phyloP scores from a whole-genome alignment of 1,284 basidiomycete genomes.

The Grifola frondosa region DNA sequence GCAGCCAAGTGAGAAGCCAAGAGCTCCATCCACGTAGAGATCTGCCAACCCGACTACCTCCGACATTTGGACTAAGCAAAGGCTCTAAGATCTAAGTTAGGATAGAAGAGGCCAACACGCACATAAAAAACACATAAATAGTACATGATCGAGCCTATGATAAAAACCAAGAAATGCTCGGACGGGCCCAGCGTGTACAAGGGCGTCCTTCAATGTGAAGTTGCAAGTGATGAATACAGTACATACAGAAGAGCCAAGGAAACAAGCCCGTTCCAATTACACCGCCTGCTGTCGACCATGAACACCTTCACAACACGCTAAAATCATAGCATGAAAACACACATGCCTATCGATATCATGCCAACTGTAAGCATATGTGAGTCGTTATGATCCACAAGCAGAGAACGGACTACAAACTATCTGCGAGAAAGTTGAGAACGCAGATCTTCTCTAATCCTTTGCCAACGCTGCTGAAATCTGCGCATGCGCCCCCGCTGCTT shows the following conservation, averaged over 20 bases:
- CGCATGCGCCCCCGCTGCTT: constrained; percentile 23
- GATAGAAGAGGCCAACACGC: not conserved
- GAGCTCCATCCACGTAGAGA: constrained; percentile 30
- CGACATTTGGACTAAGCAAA: constrained; percentile 69
- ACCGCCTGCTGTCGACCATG: constrained; percentile 31
- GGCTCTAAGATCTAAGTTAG: constrained; percentile 8
- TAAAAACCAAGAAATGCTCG: constrained; percentile 63
- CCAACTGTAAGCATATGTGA: constrained; percentile 20
- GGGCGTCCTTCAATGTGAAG: constrained; percentile 54
- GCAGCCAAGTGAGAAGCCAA: constrained; percentile 33
- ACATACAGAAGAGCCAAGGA: constrained; percentile 37
- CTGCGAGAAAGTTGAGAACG: constrained; percentile 30
- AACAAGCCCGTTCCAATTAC: constrained; percentile 52
- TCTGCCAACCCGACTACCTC: constrained; percentile 75
- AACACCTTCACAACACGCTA: not conserved
- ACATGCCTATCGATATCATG: constrained; percentile 32
- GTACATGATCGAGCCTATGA: constrained; percentile 47
- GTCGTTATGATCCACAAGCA: not conserved
- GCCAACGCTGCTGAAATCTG: constrained; percentile 28
- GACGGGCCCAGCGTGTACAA: constrained; percentile 52
- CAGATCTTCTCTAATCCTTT: constrained; percentile 29
- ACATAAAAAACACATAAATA: constrained; percentile 39
- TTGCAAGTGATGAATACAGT: not conserved
- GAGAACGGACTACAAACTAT: constrained; percentile 11
- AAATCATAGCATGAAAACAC: not conserved